Evolutionary conservation across 352 stramenopile species (phyloP).

Genomic region (Phytophthora fragariae): DNA sequence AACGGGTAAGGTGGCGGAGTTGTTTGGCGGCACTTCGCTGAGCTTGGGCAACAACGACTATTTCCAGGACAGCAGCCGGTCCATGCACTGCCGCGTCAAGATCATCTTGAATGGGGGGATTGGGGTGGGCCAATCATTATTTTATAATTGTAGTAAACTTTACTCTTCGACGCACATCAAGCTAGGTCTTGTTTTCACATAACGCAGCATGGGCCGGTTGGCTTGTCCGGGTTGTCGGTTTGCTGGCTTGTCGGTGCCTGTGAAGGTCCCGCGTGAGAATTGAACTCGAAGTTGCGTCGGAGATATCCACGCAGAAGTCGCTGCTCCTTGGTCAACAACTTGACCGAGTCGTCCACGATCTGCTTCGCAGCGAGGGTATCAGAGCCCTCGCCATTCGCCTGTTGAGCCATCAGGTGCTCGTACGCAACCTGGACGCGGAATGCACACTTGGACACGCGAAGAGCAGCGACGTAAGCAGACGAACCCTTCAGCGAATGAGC

Average conservation of each 20-base stretch:
- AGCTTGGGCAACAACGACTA: no score
- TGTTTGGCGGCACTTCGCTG: no score
- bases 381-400: conserved; percentile 36
- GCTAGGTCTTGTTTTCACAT: conserved; percentile 31
- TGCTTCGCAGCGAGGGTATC: conserved; percentile 34
- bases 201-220: conserved; percentile 27
- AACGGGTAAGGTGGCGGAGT: no score
- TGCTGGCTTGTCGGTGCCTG: conserved; percentile 5
- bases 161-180: conserved; percentile 18
- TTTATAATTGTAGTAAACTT: background rate
- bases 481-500: conserved; percentile 82
- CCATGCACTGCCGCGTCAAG: no score
- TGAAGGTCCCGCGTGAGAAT: conserved; percentile 6
- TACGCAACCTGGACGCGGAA: conserved; percentile 80
- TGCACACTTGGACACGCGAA: conserved; percentile 74
- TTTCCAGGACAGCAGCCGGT: no score
- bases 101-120: no score
- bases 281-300: conserved; percentile 77
- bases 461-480: conserved; percentile 75
- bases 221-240: conserved; percentile 29
- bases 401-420: conserved; percentile 49
- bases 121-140: no score
- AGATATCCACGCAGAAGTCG: conserved; percentile 72
- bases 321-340: conserved; percentile 63
- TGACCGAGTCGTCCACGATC: conserved; percentile 53